Conservation (phyloP, 768 basidiomycete species). For the Auriculariales sp. region DNA sequence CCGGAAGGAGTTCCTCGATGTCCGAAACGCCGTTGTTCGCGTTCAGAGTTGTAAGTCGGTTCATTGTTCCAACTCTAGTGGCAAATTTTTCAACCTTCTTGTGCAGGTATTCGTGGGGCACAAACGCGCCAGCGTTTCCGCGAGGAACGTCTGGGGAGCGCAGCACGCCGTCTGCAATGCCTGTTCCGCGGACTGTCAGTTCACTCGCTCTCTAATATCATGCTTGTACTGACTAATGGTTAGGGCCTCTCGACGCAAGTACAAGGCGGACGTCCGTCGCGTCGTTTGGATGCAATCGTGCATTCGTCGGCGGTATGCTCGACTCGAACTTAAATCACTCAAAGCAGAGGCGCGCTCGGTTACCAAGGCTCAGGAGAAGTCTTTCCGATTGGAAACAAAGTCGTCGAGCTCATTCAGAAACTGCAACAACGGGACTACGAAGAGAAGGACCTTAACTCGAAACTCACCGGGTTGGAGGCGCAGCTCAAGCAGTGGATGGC, state of each 20-base stretch:
- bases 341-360: slow-evolving; percentile 91
- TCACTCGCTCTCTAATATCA: neutral
- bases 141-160: slow-evolving; percentile 39
- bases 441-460: slow-evolving; percentile 72
- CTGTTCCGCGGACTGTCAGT: slow-evolving; percentile 81
- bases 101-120: slow-evolving; percentile 56
- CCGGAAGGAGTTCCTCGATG: slow-evolving; percentile 50
- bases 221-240: slow-evolving; percentile 1
- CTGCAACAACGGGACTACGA: slow-evolving; percentile 84
- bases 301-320: slow-evolving; percentile 75
- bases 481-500: slow-evolving; percentile 75
- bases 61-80: neutral
- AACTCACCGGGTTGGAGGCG: slow-evolving; percentile 65
- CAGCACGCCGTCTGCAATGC: slow-evolving; percentile 64
- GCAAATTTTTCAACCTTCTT: neutral
- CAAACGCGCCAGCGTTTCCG: slow-evolving; percentile 48
- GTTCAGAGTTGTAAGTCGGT: slow-evolving; percentile 75
- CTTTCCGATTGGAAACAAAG: slow-evolving; percentile 95
- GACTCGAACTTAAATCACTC: slow-evolving; percentile 69
- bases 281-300: slow-evolving; percentile 86
- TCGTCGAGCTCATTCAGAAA: slow-evolving; percentile 91
- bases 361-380: slow-evolving; percentile 96
- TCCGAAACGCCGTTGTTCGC: slow-evolving; percentile 44
- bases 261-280: slow-evolving; percentile 46
- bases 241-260: slow-evolving; percentile 38